Conservation (phyloP, 176 grass and related monocot genomes). For the Eremochloa ophiuroides region DNA sequence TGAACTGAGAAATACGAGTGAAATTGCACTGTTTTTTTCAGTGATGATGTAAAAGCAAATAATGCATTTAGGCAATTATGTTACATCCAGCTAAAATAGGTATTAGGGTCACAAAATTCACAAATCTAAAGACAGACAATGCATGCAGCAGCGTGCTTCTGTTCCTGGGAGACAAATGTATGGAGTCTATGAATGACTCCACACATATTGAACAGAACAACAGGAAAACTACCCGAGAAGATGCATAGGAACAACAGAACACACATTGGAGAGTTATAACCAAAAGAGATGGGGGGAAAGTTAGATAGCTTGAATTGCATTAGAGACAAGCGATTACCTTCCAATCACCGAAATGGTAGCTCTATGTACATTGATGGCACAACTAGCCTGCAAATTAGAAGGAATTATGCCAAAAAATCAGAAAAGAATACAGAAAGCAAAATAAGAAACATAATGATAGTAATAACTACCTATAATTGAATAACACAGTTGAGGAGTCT, state of each 20-base stretch:
- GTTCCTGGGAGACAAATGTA: not conserved
- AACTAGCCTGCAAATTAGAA: constrained; percentile 40
- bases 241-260: not conserved
- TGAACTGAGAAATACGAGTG: not conserved
- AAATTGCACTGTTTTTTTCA: not conserved
- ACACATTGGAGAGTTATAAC: not conserved
- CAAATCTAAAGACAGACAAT: not conserved
- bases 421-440: constrained; percentile 1
- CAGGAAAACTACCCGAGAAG: not conserved
- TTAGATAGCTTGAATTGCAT: not conserved
- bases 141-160: not conserved
- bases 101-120: not conserved
- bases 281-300: not conserved
- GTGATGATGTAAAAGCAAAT: not conserved
- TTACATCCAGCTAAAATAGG: not conserved
- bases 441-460: not conserved
- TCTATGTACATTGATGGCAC: constrained; percentile 49
- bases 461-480: constrained; percentile 42
- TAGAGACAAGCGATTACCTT: constrained; percentile 45
- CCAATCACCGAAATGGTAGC: constrained; percentile 40
- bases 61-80: not conserved
- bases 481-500: constrained; percentile 14
- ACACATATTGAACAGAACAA: not conserved
- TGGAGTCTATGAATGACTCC: not conserved
- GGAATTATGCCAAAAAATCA: constrained; percentile 13